A percentile compares a stretch with the other conserved stretches of the same genome.
Evolutionary conservation across 2,329 filamentous ascomycete genomes (phyloP).

Genomic region (Fusarium sp.): DNA sequence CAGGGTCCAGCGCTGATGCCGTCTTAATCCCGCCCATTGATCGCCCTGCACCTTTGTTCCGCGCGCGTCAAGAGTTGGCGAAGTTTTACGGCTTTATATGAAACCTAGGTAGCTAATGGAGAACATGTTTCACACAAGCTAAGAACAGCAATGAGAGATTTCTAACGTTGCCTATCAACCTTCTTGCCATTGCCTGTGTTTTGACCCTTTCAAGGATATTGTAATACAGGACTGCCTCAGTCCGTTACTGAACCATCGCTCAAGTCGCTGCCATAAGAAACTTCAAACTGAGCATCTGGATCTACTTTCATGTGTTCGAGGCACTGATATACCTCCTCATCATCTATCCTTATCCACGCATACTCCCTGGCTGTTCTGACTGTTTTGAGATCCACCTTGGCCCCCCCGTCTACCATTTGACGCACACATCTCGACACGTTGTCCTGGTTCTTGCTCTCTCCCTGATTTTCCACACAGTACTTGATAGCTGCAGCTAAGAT

Average conservation of each 20-base stretch:
- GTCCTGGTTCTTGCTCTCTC: fast-evolving
- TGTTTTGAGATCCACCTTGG: background rate
- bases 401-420: background rate
- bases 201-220: no score
- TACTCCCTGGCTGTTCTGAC: background rate
- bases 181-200: no score
- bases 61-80: no score
- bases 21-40: slow-evolving; percentile 13
- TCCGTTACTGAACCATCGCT: no score
- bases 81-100: no score
- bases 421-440: background rate
- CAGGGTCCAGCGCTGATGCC: slow-evolving; percentile 22
- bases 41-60: background rate
- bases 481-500: background rate
- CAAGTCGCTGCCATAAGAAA: no score
- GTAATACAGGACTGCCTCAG: no score
- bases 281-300: background rate
- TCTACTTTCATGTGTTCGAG: background rate
- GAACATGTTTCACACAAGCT: no score
- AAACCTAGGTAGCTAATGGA: no score
- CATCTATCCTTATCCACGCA: no score
- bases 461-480: fast-evolving
- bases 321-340: background rate
- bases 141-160: no score
- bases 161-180: no score